Evolutionary conservation across 2,329 filamentous ascomycete genomes (phyloP).

Genomic region (Colletotrichum musicola): DNA sequence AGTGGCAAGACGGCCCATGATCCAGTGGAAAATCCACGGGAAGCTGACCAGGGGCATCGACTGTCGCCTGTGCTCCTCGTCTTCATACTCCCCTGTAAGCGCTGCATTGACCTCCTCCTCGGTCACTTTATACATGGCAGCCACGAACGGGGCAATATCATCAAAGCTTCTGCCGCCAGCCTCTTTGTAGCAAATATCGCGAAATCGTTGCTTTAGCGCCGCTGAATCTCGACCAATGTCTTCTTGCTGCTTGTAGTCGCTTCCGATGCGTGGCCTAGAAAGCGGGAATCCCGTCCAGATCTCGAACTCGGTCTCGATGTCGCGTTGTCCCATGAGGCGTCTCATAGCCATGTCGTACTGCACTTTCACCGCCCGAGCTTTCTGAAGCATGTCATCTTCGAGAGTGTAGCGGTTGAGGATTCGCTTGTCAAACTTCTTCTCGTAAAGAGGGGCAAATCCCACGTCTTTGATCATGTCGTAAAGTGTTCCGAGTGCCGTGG

Average conservation of each 20-base stretch:
- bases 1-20: conserved; percentile 77
- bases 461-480: conserved; percentile 80
- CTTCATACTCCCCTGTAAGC: conserved; percentile 57
- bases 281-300: conserved; percentile 90
- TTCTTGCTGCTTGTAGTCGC: conserved; percentile 90
- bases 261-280: conserved; percentile 76
- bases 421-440: conserved; percentile 79
- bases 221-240: conserved; percentile 78
- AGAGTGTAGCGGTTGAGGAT: conserved; percentile 75
- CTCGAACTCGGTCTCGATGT: conserved; percentile 90
- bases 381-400: conserved; percentile 63
- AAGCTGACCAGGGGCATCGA: conserved; percentile 89
- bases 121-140: conserved; percentile 90
- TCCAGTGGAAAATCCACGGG: conserved; percentile 87
- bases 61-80: conserved; percentile 50
- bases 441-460: conserved; percentile 80
- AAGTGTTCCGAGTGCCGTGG: conserved; percentile 80
- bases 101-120: conserved; percentile 75
- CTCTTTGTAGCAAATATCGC: conserved; percentile 72
- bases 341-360: conserved; percentile 83
- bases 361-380: conserved; percentile 75
- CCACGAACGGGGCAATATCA: conserved; percentile 79
- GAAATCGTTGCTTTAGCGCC: conserved; percentile 77
- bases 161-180: conserved; percentile 71
- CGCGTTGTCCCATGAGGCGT: conserved; percentile 86